A percentile compares a stretch with the other conserved stretches of the same genome.
phyloP scores from a whole-genome alignment of 176 grass and related monocot genomes.

The Cocos nucifera region DNA sequence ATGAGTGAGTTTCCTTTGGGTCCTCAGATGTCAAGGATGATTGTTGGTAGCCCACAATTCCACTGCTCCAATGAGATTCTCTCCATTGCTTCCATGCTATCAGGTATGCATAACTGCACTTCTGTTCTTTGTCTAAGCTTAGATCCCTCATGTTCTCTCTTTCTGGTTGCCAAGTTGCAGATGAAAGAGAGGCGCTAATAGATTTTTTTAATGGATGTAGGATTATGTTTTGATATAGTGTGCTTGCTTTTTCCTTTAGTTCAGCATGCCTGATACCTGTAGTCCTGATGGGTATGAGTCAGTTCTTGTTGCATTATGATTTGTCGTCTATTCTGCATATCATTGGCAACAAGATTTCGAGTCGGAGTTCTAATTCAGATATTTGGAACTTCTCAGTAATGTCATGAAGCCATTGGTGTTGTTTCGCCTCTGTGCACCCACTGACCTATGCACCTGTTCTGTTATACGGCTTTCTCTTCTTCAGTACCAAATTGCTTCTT shows the following conservation, averaged over 20 bases:
- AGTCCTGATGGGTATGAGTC: too few relatives aligned
- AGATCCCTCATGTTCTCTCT: background rate
- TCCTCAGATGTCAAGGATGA: conserved; percentile 20
- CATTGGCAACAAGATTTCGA: too few relatives aligned
- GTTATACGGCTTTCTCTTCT: background rate
- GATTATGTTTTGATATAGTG: too few relatives aligned
- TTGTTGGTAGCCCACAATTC: conserved; percentile 13
- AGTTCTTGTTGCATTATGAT: too few relatives aligned
- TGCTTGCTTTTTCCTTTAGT: too few relatives aligned
- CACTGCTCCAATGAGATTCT: conserved; percentile 17
- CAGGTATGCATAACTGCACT: conserved; percentile 1
- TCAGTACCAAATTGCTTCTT: conserved; percentile 22
- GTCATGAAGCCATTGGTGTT: too few relatives aligned
- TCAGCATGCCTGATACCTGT: too few relatives aligned
- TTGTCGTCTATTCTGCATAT: too few relatives aligned
- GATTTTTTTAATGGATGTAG: too few relatives aligned
- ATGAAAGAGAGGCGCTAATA: too few relatives aligned
- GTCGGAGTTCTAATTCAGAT: too few relatives aligned
- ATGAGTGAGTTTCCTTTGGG: conserved; percentile 22
- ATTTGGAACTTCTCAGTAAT: too few relatives aligned
- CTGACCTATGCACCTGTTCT: background rate
- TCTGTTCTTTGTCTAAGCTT: background rate
- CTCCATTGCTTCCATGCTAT: conserved; percentile 24
- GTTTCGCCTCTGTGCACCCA: background rate
- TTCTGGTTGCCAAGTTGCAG: background rate